Conservation (phyloP, 352 stramenopile species). For the Plasmopara viticola region DNA sequence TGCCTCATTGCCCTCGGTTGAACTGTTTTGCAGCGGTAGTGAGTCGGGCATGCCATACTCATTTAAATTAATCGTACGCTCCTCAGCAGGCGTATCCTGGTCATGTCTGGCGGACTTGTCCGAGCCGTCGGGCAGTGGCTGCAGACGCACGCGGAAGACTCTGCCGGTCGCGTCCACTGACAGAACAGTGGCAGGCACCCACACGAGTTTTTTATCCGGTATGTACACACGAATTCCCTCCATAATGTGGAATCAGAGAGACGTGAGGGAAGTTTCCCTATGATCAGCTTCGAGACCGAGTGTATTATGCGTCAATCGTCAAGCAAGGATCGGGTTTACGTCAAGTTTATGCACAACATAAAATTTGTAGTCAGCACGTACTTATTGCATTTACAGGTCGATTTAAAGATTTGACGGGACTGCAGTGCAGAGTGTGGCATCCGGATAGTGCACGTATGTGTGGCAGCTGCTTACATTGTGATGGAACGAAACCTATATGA, state of each 20-base stretch:
- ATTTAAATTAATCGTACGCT: constrained; percentile 61
- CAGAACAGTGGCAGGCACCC: constrained; percentile 73
- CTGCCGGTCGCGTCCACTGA: constrained; percentile 52
- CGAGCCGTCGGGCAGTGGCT: constrained; percentile 15
- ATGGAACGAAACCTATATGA: too few relatives aligned
- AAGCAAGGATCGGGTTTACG: constrained; percentile 8
- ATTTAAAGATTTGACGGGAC: too few relatives aligned
- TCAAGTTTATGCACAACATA: background rate
- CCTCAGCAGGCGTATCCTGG: constrained; percentile 25
- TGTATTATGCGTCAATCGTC: constrained; percentile 5
- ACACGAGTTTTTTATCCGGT: constrained; percentile 72
- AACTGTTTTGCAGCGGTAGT: constrained; percentile 66
- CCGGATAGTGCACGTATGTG: background rate
- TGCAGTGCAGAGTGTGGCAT: background rate
- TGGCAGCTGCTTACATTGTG: background rate
- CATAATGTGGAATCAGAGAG: constrained; percentile 39
- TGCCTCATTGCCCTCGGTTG: constrained; percentile 6
- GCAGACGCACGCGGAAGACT: constrained; percentile 60
- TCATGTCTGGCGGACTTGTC: background rate
- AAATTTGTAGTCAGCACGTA: background rate
- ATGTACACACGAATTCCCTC: constrained; percentile 79
- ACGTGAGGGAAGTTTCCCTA: constrained; percentile 5
- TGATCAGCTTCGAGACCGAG: too few relatives aligned
- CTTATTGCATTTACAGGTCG: too few relatives aligned
- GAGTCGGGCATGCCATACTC: constrained; percentile 71